Evolutionary conservation across 2,329 filamentous ascomycete genomes (phyloP), one percentile per base, ranked within the genome.

Genomic region (Penicillium capsulatum): DNA sequence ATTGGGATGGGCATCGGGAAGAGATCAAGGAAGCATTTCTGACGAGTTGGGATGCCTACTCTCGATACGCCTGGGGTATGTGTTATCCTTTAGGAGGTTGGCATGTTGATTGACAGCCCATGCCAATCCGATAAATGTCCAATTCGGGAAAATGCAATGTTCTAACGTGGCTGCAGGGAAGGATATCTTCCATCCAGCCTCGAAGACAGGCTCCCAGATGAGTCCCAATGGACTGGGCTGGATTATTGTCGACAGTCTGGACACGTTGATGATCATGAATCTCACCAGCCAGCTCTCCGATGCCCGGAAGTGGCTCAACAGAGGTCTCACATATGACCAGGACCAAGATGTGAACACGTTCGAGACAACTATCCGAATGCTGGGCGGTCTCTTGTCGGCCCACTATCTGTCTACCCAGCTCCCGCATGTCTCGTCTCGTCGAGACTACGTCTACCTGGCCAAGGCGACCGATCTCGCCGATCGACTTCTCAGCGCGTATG

Each of bases 401-500:
- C 54, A 50, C 27, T 50, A 48, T 27, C 15, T 50, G 9, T 47
- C 47, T n/a, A 45, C 26, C 28, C 19, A 34, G 34, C 40, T 50
- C 16, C 36, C 44, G 11, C 31, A 40, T 27, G 37, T 41, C n/a
- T 43, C 39, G 11, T 73, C 76, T 2, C 72, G 81, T 0, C 86
- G 86, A 3, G 87, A 94, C 62, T 89, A 95, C 58, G 67, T 96
- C 11, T 96, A 94, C 60, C 74, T 96, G n/a, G 89, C 95, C 60
- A 96, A 94, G 68, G 90, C 90, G 1, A 85, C 84, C 45, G 90
- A 95, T 58, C 73, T 97, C 16, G 90, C 88, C 1, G 87, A 94
- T 59, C 80, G 89, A n/a, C 71, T 96, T 29, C 68, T 94, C 40
- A 77, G 84, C 4, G 91, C 90, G 1, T 97, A 92, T 55, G 85